Conservation (phyloP, 768 basidiomycete genomes). For the Amanita pseudoporphyria region DNA sequence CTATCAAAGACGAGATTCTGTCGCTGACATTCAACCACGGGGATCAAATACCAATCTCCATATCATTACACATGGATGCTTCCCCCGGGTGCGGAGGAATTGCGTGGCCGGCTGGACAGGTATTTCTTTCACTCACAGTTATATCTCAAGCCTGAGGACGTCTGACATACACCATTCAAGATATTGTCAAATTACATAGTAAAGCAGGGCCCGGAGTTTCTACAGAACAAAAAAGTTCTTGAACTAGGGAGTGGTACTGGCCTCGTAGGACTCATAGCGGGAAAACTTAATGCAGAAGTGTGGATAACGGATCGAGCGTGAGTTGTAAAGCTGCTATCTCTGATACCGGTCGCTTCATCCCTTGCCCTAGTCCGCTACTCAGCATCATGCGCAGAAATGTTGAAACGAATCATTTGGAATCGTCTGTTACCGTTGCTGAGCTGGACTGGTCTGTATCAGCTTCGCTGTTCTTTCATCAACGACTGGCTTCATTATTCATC, state of each 20-base stretch:
- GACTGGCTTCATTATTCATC: slow-evolving; percentile 6
- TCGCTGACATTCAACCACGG: slow-evolving; percentile 29
- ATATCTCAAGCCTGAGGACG: slow-evolving; percentile 2
- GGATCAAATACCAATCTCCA: slow-evolving; percentile 22
- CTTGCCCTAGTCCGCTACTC: slow-evolving; percentile 55
- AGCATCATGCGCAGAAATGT: slow-evolving; percentile 75
- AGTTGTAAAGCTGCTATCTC: slow-evolving; percentile 23
- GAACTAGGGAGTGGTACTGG: slow-evolving; percentile 93
- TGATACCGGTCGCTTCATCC: slow-evolving; percentile 9
- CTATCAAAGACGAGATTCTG: slow-evolving; percentile 37
- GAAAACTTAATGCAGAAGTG: slow-evolving; percentile 49
- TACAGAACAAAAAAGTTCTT: slow-evolving; percentile 50
- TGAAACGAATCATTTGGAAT: slow-evolving; percentile 46
- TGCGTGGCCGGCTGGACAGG: slow-evolving; percentile 90
- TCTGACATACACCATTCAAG: slow-evolving; percentile 26
- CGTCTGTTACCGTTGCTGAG: slow-evolving; percentile 50
- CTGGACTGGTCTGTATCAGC: slow-evolving; percentile 63
- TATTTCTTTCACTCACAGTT: slow-evolving; percentile 19
- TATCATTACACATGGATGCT: slow-evolving; percentile 62
- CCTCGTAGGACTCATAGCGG: slow-evolving; percentile 82
- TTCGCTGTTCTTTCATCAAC: slow-evolving; percentile 2
- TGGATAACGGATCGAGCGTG: slow-evolving; percentile 90
- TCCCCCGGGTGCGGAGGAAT: slow-evolving; percentile 87
- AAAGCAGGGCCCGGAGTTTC: slow-evolving; percentile 35
- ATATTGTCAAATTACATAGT: slow-evolving; percentile 72